phyloP scores from a whole-genome alignment of 2,329 filamentous ascomycete genomes.

The Orbilia brochopaga region DNA sequence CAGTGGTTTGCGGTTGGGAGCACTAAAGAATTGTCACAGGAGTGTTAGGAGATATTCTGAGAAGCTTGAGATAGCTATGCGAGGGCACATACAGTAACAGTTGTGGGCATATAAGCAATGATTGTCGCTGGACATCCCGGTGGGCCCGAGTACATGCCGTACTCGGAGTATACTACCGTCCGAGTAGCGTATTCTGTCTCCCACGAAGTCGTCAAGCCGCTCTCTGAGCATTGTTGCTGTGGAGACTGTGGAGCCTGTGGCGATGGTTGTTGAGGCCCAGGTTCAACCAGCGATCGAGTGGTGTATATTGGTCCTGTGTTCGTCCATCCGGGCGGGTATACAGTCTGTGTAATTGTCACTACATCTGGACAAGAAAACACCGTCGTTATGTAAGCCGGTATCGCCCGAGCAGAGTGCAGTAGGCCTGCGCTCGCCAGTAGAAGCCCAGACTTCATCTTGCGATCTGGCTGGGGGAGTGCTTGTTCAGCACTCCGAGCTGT shows the following conservation, averaged over 20 bases:
- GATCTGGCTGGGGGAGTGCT: conserved; percentile 27
- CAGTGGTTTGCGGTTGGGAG: conserved; percentile 37
- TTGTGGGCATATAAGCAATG: conserved; percentile 48
- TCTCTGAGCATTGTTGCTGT: conserved; percentile 28
- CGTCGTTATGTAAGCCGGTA: conserved; percentile 47
- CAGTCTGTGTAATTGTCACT: conserved; percentile 47
- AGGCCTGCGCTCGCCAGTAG: conserved; percentile 42
- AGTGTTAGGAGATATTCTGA: conserved; percentile 10
- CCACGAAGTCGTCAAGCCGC: conserved; percentile 41
- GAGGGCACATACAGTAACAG: conserved; percentile 32
- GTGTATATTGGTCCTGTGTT: conserved; percentile 47
- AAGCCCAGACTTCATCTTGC: conserved; percentile 43
- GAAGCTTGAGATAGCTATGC: not conserved
- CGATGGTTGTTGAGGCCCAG: conserved; percentile 13
- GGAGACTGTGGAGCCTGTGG: conserved; percentile 8
- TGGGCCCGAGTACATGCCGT: conserved; percentile 46
- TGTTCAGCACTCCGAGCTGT: conserved; percentile 31
- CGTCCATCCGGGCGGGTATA: conserved; percentile 49
- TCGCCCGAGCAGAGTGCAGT: conserved; percentile 38
- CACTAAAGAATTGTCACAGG: conserved; percentile 18
- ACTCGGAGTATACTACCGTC: conserved; percentile 40
- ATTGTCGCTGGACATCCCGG: conserved; percentile 42
- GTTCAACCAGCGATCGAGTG: conserved; percentile 21
- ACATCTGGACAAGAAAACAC: conserved; percentile 44
- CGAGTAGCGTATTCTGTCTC: conserved; percentile 47